These are phyloP conservation scores for Erysimum cheiranthoides DNA, from an alignment of 345 rosid species.

Conservation along the genomic window DNA sequence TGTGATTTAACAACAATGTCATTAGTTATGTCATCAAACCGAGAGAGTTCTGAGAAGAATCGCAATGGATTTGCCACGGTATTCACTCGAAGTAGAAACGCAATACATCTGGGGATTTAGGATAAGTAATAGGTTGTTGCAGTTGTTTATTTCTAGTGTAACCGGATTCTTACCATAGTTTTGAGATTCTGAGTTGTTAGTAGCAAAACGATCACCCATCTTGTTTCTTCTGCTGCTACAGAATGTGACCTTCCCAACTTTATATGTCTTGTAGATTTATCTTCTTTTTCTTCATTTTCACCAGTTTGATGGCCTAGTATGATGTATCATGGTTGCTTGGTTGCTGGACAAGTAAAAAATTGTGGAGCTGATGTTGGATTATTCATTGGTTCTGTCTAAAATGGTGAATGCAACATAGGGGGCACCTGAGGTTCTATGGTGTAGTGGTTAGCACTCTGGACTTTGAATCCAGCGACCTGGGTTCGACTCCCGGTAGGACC, in stretches of 20 bases:
- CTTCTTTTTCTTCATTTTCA: neutral
- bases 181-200: neutral
- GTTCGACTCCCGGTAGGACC: conserved; percentile 98
- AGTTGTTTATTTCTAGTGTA: conserved; percentile 4
- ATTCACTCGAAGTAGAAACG: conserved; percentile 79
- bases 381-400: conserved; percentile 19
- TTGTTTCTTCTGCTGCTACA: conserved; percentile 7
- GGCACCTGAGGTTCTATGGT: conserved; percentile 55
- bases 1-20: conserved; percentile 2
- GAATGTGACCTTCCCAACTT: neutral
- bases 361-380: neutral
- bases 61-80: conserved; percentile 87
- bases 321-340: neutral
- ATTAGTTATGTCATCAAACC: conserved; percentile 43
- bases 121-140: neutral
- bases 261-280: conserved; percentile 8
- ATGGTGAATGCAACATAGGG: neutral
- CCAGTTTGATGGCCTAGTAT: neutral
- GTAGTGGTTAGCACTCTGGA: conserved; percentile 99
- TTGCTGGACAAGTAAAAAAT: neutral
- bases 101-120: conserved; percentile 80
- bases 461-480: conserved; percentile 99
- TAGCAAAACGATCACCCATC: neutral
- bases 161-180: neutral
- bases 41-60: conserved; percentile 69